Evolutionary conservation across 805 yeast species (phyloP), one percentile per base, ranked within the genome.

Genomic region (Candida ficus): DNA sequence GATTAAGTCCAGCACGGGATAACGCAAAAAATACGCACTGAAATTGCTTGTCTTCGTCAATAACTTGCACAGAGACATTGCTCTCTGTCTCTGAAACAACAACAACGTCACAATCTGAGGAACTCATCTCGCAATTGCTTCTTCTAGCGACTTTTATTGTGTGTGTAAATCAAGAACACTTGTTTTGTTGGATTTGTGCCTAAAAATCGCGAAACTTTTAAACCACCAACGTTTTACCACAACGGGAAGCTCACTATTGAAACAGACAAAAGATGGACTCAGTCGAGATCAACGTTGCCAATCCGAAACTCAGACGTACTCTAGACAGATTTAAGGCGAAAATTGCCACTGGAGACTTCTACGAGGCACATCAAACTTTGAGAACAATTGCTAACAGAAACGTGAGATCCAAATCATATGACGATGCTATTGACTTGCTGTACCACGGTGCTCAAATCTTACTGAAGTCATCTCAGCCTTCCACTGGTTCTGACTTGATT

Each of bases 321-420:
- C 61, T 83, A 33, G 76, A 71, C 18, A 67, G 93, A 49, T 83
- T 83, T 64, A 76, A 80, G 54, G 72, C 54, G 20, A 80, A 84
- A 53, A 82, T 91, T 47, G 75, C 73, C 37, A 73, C 73, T 37
- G 87, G 86, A 3, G 84, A 89, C 41, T 88, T 73, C 64, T 91
- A 91, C 59, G 99, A 93, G 59, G 98, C 98, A 0, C 96, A 91
- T 60, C 98, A 93, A 62, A 90, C 96, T 0, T 71, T 93, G 38
- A 71, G 96, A 55, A 88, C 98, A 6, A 84, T 91, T 39, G 85
- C 86, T 31, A 89, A 89, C 50, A 72, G 99, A 57, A 83, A 85
- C 56, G 82, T 84, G 32, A 77, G 85, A 47, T 58, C 79, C 19
- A 77, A 78, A 45, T 77, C 82, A 44, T 86, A 73, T 58, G 66